Conservation (phyloP, 106 monocot genomes). For the Gastrodia elata region DNA sequence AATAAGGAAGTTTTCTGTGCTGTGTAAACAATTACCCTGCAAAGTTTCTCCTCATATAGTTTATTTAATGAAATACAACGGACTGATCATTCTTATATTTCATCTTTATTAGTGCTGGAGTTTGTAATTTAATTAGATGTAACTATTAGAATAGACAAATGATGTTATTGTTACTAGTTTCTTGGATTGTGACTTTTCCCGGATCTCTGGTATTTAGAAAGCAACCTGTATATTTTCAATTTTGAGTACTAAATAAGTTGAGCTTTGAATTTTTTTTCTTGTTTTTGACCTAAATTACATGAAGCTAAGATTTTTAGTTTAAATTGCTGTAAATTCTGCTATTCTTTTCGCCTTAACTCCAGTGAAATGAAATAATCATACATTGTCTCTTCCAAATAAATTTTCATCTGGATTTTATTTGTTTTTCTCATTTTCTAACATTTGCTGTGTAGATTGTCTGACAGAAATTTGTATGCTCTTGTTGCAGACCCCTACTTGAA, state of each 20-base stretch:
- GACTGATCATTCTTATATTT: no score
- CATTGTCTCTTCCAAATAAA: neutral
- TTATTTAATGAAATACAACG: no score
- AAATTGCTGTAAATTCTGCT: neutral
- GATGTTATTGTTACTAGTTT: neutral
- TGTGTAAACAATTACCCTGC: no score
- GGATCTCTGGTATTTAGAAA: neutral
- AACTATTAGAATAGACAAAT: neutral
- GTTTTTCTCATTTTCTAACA: neutral
- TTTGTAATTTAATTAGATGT: neutral
- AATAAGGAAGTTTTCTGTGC: no score
- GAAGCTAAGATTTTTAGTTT: neutral
- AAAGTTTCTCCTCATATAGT: no score
- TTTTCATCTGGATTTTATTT: neutral
- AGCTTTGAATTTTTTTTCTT: neutral
- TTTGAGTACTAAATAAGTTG: neutral
- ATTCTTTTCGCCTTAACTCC: neutral
- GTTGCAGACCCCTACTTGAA: constrained; percentile 63
- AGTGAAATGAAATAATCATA: neutral
- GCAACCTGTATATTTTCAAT: neutral
- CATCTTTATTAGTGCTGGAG: no score
- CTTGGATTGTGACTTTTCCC: neutral
- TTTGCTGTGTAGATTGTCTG: neutral
- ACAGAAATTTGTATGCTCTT: constrained; percentile 1
- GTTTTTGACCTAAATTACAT: neutral